These are phyloP conservation scores for Ceriops tagal DNA, from an alignment of 345 rosid genomes.

Conservation along the genomic window DNA sequence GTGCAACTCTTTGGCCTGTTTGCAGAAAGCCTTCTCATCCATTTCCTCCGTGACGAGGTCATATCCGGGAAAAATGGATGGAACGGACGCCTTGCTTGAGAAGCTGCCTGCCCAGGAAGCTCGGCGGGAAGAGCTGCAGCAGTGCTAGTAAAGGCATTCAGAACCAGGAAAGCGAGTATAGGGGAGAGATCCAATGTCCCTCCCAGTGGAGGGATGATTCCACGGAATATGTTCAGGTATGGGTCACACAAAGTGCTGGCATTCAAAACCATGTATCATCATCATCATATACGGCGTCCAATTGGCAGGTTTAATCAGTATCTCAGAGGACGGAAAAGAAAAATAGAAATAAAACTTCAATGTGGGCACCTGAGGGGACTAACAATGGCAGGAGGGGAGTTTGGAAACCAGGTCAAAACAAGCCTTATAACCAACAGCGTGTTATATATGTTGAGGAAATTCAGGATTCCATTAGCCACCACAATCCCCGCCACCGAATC, in stretches of 20 bases:
- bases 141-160: conserved; percentile 73
- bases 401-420: conserved; percentile 96
- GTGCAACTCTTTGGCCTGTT: conserved; percentile 29
- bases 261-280: conserved; percentile 4
- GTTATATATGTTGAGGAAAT: conserved; percentile 80
- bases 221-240: conserved; percentile 91
- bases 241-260: conserved; percentile 90
- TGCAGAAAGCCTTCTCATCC: conserved; percentile 58
- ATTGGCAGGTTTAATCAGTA: neutral
- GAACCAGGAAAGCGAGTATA: conserved; percentile 75
- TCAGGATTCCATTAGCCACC: conserved; percentile 75
- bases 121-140: conserved; percentile 86
- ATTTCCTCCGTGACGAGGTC: conserved; percentile 52
- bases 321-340: neutral
- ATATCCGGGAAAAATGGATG: conserved; percentile 18
- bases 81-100: conserved; percentile 25
- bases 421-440: conserved; percentile 72
- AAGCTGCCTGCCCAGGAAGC: conserved; percentile 42
- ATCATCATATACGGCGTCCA: neutral
- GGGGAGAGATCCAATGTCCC: conserved; percentile 86
- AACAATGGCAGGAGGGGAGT: conserved; percentile 89
- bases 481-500: conserved; percentile 87
- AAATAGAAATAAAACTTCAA: neutral
- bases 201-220: conserved; percentile 90
- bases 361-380: conserved; percentile 77